These are phyloP conservation scores for Saccharomycodes ludwigii DNA, from an alignment of 805 yeast species.

Conservation along the genomic window DNA sequence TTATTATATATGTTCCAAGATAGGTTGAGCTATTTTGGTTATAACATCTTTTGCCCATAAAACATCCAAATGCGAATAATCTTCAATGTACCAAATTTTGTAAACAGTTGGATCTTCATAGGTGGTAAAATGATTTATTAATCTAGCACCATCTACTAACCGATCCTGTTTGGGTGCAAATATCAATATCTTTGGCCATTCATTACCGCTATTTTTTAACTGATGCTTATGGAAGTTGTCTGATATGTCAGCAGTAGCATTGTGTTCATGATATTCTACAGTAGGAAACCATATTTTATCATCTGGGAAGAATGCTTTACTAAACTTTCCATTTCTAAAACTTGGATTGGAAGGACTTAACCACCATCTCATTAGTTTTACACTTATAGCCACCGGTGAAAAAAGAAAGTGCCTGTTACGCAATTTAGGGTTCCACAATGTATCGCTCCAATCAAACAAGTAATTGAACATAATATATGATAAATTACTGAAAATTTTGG, in stretches of 20 bases:
- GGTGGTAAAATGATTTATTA: constrained; percentile 49
- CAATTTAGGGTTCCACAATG: constrained; percentile 55
- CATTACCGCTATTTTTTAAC: constrained; percentile 24
- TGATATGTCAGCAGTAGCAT: constrained; percentile 7
- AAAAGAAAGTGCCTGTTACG: constrained; percentile 70
- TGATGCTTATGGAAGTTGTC: constrained; percentile 14
- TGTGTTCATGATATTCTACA: constrained; percentile 6
- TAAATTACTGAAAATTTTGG: constrained; percentile 43
- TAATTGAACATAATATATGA: constrained; percentile 80
- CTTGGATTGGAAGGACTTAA: constrained; percentile 35
- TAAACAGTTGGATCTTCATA: constrained; percentile 34
- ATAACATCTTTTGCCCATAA: constrained; percentile 80
- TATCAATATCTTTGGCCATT: constrained; percentile 48
- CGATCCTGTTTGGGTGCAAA: constrained; percentile 65
- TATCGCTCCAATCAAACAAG: constrained; percentile 78
- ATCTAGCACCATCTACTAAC: constrained; percentile 62
- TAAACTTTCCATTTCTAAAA: constrained; percentile 23
- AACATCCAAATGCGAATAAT: constrained; percentile 81
- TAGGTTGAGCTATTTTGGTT: constrained; percentile 46
- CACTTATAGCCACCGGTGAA: constrained; percentile 73
- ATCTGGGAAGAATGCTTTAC: constrained; percentile 36
- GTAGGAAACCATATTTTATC: constrained; percentile 41
- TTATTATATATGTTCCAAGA: constrained; percentile 23
- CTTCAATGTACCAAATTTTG: constrained; percentile 31
- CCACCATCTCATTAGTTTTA: constrained; percentile 91